phyloP scores from a whole-genome alignment of 768 basidiomycete genomes.

The Leccinum sublutescens region DNA sequence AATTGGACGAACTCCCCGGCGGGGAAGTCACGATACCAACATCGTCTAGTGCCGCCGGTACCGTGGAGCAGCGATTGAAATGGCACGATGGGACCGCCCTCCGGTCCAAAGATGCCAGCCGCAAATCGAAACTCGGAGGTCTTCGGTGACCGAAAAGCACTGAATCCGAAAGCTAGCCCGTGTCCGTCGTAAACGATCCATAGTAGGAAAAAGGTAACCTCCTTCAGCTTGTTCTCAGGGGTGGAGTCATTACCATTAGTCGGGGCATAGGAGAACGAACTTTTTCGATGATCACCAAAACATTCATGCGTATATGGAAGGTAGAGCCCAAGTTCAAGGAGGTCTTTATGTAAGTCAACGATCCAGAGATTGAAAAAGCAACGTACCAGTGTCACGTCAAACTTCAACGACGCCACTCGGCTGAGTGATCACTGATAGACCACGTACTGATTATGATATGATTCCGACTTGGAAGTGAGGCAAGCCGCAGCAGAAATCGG shows the following conservation, averaged over 20 bases:
- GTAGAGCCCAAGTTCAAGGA: not conserved
- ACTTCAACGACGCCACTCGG: no score
- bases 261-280: not conserved
- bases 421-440: no score
- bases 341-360: no score
- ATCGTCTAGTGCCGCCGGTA: not conserved
- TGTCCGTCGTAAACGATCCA: not conserved
- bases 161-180: no score
- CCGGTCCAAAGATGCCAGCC: no score
- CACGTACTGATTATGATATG: not conserved
- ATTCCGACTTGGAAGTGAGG: not conserved
- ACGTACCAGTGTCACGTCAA: no score
- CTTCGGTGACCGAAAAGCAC: not conserved
- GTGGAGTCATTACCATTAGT: no score
- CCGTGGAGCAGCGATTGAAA: no score
- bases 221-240: not conserved
- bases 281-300: not conserved
- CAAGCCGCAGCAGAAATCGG: not conserved
- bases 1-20: not conserved
- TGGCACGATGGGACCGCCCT: no score
- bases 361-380: no score
- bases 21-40: not conserved
- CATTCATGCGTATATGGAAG: not conserved
- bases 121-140: not conserved
- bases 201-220: not conserved